These are phyloP conservation scores for Haplographium delicatum DNA, from an alignment of 495 filamentous ascomycete genomes.

Conservation along the genomic window DNA sequence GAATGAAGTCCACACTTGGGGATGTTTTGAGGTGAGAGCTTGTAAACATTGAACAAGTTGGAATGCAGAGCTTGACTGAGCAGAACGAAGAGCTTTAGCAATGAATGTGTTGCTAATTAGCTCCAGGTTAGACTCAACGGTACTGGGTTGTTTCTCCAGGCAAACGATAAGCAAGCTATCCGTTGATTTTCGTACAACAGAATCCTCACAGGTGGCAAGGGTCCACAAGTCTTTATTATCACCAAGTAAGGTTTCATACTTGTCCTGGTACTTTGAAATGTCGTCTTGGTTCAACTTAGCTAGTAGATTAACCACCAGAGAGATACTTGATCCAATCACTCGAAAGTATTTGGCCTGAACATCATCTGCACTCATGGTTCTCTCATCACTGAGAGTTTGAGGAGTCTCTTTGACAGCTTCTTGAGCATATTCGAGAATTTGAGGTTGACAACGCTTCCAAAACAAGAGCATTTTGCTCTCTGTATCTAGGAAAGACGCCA, in stretches of 20 bases:
- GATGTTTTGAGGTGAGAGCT: slow-evolving; percentile 53
- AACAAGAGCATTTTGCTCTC: slow-evolving; percentile 71
- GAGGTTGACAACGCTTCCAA: slow-evolving; percentile 68
- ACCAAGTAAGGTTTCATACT: slow-evolving; percentile 51
- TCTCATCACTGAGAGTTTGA: slow-evolving; percentile 80
- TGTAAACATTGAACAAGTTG: slow-evolving; percentile 62
- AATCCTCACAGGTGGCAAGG: slow-evolving; percentile 61
- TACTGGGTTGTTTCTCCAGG: slow-evolving; percentile 50
- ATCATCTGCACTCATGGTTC: slow-evolving; percentile 78
- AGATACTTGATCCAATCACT: slow-evolving; percentile 63
- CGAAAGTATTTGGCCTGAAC: slow-evolving; percentile 76
- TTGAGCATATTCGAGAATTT: slow-evolving; percentile 74
- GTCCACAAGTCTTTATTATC: slow-evolving; percentile 67
- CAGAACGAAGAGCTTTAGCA: slow-evolving; percentile 57
- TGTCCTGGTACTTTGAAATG: slow-evolving; percentile 41
- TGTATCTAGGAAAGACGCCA: slow-evolving; percentile 67
- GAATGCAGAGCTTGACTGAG: slow-evolving; percentile 66
- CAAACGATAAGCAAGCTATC: slow-evolving; percentile 61
- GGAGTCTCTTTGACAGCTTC: slow-evolving; percentile 75
- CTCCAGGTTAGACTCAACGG: slow-evolving; percentile 47
- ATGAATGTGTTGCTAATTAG: slow-evolving; percentile 61
- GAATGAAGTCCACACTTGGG: slow-evolving; percentile 69
- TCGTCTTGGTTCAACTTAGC: slow-evolving; percentile 41
- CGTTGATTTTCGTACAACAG: slow-evolving; percentile 62
- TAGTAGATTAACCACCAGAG: slow-evolving; percentile 50